These are phyloP conservation scores for Talaromyces sp. DNA, from an alignment of 2,329 filamentous ascomycete species.

Conservation along the genomic window DNA sequence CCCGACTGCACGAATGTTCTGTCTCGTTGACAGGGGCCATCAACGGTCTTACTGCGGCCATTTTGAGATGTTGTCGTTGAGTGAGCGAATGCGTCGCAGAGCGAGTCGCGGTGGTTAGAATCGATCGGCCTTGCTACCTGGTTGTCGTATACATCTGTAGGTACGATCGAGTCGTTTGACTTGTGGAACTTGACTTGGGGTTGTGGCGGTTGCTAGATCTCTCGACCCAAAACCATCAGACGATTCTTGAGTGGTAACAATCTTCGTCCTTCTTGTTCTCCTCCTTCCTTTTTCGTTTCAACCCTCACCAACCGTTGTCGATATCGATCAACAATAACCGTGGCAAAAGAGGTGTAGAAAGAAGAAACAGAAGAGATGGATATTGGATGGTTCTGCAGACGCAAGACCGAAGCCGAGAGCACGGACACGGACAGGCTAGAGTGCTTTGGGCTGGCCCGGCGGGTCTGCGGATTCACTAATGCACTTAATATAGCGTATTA, in stretches of 20 bases:
- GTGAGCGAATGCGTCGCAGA: constrained; percentile 3
- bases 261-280: background rate
- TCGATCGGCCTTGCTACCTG: background rate
- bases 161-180: background rate
- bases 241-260: background rate
- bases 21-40: constrained; percentile 55
- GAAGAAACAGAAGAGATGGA: background rate
- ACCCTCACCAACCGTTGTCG: background rate
- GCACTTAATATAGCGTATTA: constrained; percentile 5
- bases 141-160: background rate
- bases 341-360: background rate
- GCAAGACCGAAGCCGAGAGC: constrained; percentile 13
- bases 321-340: background rate
- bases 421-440: constrained; percentile 11
- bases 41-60: constrained; percentile 8
- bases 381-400: background rate
- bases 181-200: background rate
- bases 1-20: constrained; percentile 52
- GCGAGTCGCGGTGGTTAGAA: background rate
- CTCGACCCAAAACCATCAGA: background rate
- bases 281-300: background rate
- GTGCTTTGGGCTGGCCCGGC: background rate
- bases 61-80: background rate
- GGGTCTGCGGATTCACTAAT: constrained; percentile 5
- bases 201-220: background rate